These are phyloP conservation scores for Beauveria australis DNA, from an alignment of 2,329 filamentous ascomycete species.

Conservation along the genomic window DNA sequence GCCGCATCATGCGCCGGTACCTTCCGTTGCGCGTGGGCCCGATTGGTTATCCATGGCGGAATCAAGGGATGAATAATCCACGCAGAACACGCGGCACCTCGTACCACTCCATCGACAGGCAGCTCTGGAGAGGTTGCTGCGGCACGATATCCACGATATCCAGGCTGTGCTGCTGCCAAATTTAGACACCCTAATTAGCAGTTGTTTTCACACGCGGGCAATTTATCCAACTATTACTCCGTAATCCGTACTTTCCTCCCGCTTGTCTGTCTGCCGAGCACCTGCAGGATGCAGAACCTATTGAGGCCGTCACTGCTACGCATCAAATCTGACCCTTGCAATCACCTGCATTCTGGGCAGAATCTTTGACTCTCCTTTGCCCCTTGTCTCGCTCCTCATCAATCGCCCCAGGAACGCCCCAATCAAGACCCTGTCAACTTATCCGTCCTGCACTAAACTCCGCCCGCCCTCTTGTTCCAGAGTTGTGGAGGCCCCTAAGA, in stretches of 20 bases:
- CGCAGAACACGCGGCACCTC: constrained; percentile 6
- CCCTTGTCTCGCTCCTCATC: constrained; percentile 4
- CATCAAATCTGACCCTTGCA: neutral
- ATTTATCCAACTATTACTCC: too few relatives aligned
- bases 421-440: neutral
- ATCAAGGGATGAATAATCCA: neutral
- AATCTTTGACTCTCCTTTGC: neutral
- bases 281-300: neutral
- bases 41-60: neutral
- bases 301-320: neutral
- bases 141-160: neutral
- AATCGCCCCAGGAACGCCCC: neutral
- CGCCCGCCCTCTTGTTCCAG: constrained; percentile 7
- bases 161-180: constrained; percentile 5
- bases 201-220: too few relatives aligned
- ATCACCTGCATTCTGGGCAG: neutral
- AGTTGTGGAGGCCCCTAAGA: constrained; percentile 5
- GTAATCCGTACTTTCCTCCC: too few relatives aligned
- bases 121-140: neutral
- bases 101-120: neutral
- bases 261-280: neutral
- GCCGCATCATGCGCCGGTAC: too few relatives aligned
- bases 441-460: neutral
- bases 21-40: neutral
- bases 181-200: neutral